phyloP scores from a whole-genome alignment of 2,329 filamentous ascomycete genomes.

The Aspergillus sojae region DNA sequence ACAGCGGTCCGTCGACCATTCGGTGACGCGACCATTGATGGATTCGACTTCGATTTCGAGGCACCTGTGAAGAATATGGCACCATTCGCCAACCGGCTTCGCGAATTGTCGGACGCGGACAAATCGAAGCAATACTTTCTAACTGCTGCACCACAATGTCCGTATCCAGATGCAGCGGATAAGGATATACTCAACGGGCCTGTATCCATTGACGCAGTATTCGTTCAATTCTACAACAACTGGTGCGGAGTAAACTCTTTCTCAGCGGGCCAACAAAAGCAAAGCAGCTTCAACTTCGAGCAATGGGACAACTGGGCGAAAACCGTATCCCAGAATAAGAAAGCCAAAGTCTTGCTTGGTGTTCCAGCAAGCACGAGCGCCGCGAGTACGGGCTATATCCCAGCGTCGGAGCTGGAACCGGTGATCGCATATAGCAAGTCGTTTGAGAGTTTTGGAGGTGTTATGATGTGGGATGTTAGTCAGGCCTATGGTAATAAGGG shows the following conservation, averaged over 20 bases:
- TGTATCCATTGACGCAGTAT: conserved; percentile 62
- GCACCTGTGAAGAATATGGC: conserved; percentile 60
- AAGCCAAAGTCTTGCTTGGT: conserved; percentile 65
- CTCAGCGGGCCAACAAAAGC: conserved; percentile 44
- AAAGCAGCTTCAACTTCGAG: conserved; percentile 63
- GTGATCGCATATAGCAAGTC: conserved; percentile 58
- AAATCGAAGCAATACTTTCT: conserved; percentile 60
- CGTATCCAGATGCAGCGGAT: conserved; percentile 64
- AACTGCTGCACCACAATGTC: conserved; percentile 69
- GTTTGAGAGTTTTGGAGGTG: conserved; percentile 65
- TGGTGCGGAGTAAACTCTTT: conserved; percentile 63
- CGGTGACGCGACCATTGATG: conserved; percentile 66
- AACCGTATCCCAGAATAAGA: conserved; percentile 57
- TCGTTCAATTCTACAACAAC: conserved; percentile 72
- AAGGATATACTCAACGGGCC: conserved; percentile 58
- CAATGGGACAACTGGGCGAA: conserved; percentile 69
- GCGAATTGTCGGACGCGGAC: conserved; percentile 56
- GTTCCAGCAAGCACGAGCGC: conserved; percentile 58
- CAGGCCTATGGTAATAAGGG: conserved; percentile 62
- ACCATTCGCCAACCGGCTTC: conserved; percentile 62
- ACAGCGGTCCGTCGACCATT: conserved; percentile 63
- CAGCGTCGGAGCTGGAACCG: conserved; percentile 48
- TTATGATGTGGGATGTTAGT: conserved; percentile 71
- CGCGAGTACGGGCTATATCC: conserved; percentile 60
- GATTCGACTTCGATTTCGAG: conserved; percentile 79